Percentiles rank a stretch among this genome's conserved stretches.
These are phyloP conservation scores for Cladosporium sp. DNA, from an alignment of 2,329 filamentous ascomycete genomes.

Conservation along the genomic window DNA sequence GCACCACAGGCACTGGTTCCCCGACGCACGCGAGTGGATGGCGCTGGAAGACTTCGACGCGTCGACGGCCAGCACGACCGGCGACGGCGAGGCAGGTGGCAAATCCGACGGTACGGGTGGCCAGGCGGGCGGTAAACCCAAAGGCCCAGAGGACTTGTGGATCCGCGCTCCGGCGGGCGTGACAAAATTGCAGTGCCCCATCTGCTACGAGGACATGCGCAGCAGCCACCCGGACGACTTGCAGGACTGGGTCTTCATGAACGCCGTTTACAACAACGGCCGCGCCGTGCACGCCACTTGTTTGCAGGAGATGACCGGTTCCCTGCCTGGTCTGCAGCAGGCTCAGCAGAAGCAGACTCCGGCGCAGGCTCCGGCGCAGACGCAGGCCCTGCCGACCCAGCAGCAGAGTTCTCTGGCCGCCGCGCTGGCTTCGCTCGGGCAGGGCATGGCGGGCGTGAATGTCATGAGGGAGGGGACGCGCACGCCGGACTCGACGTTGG, in stretches of 20 bases:
- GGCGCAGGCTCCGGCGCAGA: background rate
- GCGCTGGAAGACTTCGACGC: constrained; percentile 78
- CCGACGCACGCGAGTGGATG: constrained; percentile 91
- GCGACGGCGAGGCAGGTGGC: constrained; percentile 32
- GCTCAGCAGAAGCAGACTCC: constrained; percentile 39
- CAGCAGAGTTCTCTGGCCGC: constrained; percentile 21
- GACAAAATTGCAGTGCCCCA: constrained; percentile 77
- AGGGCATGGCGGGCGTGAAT: constrained; percentile 11
- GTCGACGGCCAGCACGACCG: constrained; percentile 36
- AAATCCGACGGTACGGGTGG: constrained; percentile 33
- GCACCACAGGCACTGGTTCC: constrained; percentile 83
- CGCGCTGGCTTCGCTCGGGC: constrained; percentile 19
- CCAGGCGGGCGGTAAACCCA: constrained; percentile 43
- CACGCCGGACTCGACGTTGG: constrained; percentile 31
- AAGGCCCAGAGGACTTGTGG: constrained; percentile 62
- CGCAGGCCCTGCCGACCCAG: background rate
- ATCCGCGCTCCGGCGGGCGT: constrained; percentile 77
- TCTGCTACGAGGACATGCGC: constrained; percentile 94
- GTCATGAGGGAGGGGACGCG: constrained; percentile 28
- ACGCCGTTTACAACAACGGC: constrained; percentile 72
- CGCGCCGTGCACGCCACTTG: constrained; percentile 89
- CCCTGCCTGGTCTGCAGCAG: background rate
- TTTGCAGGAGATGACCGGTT: constrained; percentile 63
- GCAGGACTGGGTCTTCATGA: constrained; percentile 96
- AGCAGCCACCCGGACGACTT: constrained; percentile 87